Evolutionary conservation across 169 alveolate genomes (phyloP).

Genomic region (Plasmodium coatneyi): DNA sequence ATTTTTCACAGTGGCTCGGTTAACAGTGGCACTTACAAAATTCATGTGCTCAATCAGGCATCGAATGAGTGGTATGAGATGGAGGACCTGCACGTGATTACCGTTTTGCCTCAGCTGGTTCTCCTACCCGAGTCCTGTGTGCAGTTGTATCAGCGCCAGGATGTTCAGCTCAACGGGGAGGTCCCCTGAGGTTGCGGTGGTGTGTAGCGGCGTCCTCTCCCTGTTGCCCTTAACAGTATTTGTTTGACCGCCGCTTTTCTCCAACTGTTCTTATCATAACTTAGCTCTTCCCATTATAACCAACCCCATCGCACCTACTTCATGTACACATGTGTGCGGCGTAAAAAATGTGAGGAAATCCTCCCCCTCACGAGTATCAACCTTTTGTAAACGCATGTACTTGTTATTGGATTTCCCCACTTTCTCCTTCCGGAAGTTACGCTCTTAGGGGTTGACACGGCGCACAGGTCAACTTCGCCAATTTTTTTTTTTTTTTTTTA

Average conservation of each 20-base stretch:
- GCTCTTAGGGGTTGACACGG: neutral
- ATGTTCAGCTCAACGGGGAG: constrained; percentile 77
- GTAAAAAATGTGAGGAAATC: neutral
- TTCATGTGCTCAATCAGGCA: constrained; percentile 91
- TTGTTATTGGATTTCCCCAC: neutral
- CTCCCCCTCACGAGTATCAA: neutral
- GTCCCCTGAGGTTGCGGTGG: neutral
- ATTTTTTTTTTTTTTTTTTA: neutral
- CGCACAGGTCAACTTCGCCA: neutral
- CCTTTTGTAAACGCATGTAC: neutral
- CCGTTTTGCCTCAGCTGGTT: constrained; percentile 96
- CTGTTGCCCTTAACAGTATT: neutral
- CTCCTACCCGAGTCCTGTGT: constrained; percentile 93
- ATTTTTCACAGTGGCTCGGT: constrained; percentile 97
- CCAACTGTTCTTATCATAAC: neutral
- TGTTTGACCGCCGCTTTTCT: neutral
- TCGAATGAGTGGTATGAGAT: constrained; percentile 97
- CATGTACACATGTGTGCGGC: neutral
- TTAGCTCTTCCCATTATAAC: neutral
- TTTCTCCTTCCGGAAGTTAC: neutral
- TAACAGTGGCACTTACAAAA: constrained; percentile 93
- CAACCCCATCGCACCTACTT: neutral
- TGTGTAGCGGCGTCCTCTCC: neutral
- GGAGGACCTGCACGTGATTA: constrained; percentile 95
- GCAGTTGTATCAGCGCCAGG: constrained; percentile 87